phyloP scores from a whole-genome alignment of 371 early-diverging fungal genomes.

The Saksenaea oblongispora region DNA sequence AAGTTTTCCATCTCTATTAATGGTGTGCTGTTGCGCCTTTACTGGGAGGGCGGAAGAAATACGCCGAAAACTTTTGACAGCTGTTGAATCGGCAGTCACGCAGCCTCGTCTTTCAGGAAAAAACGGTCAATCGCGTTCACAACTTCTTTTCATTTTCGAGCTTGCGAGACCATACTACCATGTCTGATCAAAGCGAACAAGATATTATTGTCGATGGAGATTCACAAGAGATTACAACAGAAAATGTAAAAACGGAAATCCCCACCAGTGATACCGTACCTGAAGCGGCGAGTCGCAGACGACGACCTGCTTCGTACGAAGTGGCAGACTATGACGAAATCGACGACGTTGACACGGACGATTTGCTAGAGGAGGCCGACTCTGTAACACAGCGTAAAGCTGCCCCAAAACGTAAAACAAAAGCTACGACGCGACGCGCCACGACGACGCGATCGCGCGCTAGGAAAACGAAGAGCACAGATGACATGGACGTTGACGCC shows the following conservation, averaged over 20 bases:
- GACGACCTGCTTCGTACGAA: conserved; percentile 4
- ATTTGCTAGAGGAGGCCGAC: conserved; percentile 13
- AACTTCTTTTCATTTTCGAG: neutral
- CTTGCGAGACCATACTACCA: neutral
- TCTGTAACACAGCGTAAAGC: neutral
- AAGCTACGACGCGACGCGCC: conserved; percentile 7
- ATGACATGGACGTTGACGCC: conserved; percentile 6
- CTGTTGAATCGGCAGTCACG: neutral
- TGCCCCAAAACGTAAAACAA: neutral
- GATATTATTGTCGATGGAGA: conserved; percentile 22
- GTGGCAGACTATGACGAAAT: conserved; percentile 10
- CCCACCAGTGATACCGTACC: neutral
- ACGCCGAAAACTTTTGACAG: neutral
- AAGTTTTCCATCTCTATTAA: too few relatives aligned
- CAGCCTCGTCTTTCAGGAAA: neutral
- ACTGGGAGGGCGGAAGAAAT: neutral
- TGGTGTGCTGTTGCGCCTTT: too few relatives aligned
- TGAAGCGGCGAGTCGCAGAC: neutral
- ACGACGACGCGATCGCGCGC: conserved; percentile 4
- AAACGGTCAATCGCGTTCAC: neutral
- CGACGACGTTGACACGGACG: conserved; percentile 17
- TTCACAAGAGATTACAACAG: conserved; percentile 10
- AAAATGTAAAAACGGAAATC: conserved; percentile 1
- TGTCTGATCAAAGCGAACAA: conserved; percentile 20
- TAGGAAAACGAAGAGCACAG: conserved; percentile 10